Evolutionary conservation across 2,329 filamentous ascomycete species (phyloP).

Genomic region (Microdochium bolleyi): DNA sequence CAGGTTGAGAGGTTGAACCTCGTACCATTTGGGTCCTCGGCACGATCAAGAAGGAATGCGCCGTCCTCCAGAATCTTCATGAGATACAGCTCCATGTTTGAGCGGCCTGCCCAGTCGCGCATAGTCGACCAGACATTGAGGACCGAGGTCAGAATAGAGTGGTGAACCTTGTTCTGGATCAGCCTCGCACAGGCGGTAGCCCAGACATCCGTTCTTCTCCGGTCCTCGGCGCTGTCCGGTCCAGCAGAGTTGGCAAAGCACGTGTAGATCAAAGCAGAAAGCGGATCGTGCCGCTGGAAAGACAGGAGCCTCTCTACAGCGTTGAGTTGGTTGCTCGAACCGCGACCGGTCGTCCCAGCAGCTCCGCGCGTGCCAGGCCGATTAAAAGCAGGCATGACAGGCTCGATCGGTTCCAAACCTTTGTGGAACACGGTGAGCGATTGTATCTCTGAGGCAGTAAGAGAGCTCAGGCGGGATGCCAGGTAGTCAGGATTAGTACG

Average conservation of each 20-base stretch:
- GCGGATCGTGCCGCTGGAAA: slow-evolving; percentile 80
- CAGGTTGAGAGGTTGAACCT: slow-evolving; percentile 65
- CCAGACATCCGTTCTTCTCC: slow-evolving; percentile 77
- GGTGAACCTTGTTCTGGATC: slow-evolving; percentile 68
- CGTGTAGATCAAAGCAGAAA: slow-evolving; percentile 79
- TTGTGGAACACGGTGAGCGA: slow-evolving; percentile 73
- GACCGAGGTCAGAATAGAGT: slow-evolving; percentile 75
- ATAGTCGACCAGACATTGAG: slow-evolving; percentile 82
- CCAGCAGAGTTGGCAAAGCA: slow-evolving; percentile 83
- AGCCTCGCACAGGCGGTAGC: slow-evolving; percentile 78
- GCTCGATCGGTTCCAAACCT: slow-evolving; percentile 73
- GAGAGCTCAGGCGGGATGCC: slow-evolving; percentile 68
- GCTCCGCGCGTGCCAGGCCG: slow-evolving; percentile 37
- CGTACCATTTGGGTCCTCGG: slow-evolving; percentile 68
- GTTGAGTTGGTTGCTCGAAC: slow-evolving; percentile 38
- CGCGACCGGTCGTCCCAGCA: slow-evolving; percentile 36
- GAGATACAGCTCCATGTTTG: slow-evolving; percentile 87
- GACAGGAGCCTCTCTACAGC: slow-evolving; percentile 78
- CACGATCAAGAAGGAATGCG: slow-evolving; percentile 79
- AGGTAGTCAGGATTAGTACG: slow-evolving; percentile 84
- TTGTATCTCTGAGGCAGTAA: slow-evolving; percentile 70
- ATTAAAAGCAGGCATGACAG: slow-evolving; percentile 65
- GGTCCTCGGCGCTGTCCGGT: slow-evolving; percentile 73
- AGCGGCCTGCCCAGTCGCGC: slow-evolving; percentile 82
- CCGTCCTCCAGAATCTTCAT: slow-evolving; percentile 93